Base-by-base conservation (phyloP, 306 rosid species). In the Glycine soja region DNA sequence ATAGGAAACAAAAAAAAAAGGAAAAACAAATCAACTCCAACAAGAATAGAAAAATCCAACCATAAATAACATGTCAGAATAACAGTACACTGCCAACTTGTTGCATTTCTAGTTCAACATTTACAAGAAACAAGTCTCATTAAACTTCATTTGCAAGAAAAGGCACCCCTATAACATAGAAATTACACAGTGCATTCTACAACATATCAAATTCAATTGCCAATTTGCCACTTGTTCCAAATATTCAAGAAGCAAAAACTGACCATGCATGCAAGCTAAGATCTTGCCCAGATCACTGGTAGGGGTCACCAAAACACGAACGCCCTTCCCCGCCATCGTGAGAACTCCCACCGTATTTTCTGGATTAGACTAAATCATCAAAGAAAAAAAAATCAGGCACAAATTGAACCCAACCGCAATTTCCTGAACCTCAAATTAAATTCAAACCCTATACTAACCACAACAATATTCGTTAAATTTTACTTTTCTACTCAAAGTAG, bases 261-360 rank as follows among this genome's bases (percentile, higher is more conserved):
- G 13, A 92, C 98, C 98, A 63, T 95, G 98, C 97, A 88, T 95
- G 85, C 98, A 94, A 3, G 97, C 97, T 51, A 94, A 85, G 70
- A 94, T 94, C 90, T 94, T 94, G 85, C 97, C 97, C 76, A 94
- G 91, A 89, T 94, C 98, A 84, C 93, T 90, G 34, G 98, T 94
- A 48, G 98, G 98, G 14, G 97, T 94, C 48, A 90, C 98, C 89
- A 94, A 90, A 70, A 94, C 98, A 8, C 97, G 97, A 75, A 92
- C 92, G 24, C 98, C 94, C 84, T 94, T 94, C 30, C 98, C 98
- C 0, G 97, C 98, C 98, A 94, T 94, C 15, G 94, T 94, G 78
- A 94, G 92, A 87, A 94, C 92, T 86, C 98, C 98, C 42, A 92
- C 98, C 8, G 97, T 92, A 73, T 92, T 94, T 87, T 94, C 97